Evolutionary conservation across 495 filamentous ascomycete species (phyloP).

Genomic region (Penicillium egyptiacum): DNA sequence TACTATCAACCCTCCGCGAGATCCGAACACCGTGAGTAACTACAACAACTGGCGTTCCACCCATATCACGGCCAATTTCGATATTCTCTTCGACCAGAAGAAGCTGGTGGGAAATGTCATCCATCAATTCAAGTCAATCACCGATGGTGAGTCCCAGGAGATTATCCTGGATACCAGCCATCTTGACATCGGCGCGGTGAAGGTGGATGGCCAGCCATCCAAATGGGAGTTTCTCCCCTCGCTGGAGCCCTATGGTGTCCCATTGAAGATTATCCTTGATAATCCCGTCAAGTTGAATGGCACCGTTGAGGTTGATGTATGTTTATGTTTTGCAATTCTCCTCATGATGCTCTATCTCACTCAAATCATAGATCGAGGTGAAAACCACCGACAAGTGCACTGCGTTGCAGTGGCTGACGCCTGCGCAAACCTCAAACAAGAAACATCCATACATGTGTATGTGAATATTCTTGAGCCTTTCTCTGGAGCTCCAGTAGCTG

Average conservation of each 20-base stretch:
- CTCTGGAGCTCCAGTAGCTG: not conserved
- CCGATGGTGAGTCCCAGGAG: conserved; percentile 64
- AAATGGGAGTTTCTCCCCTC: conserved; percentile 70
- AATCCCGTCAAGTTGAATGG: conserved; percentile 61
- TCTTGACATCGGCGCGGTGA: conserved; percentile 67
- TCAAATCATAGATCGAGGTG: conserved; percentile 48
- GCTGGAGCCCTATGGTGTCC: conserved; percentile 73
- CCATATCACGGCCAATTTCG: conserved; percentile 75
- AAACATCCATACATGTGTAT: conserved; percentile 91
- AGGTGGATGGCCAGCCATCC: conserved; percentile 56
- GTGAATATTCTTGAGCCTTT: conserved; percentile 16
- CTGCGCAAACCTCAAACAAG: conserved; percentile 87
- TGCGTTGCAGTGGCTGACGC: conserved; percentile 89
- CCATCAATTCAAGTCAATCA: conserved; percentile 70
- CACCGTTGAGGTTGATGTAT: conserved; percentile 60
- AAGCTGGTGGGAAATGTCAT: conserved; percentile 71
- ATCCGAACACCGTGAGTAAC: conserved; percentile 91
- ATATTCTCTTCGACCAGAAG: conserved; percentile 76
- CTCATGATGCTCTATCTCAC: conserved; percentile 1
- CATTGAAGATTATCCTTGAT: conserved; percentile 70
- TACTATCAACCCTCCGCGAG: conserved; percentile 55
- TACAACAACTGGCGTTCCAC: conserved; percentile 80
- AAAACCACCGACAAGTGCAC: conserved; percentile 83
- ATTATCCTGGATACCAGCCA: conserved; percentile 86
- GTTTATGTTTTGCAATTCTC: conserved; percentile 19